Conservation (phyloP, 2,329 filamentous ascomycete genomes). For the Lasiodiplodia gonubiensis region DNA sequence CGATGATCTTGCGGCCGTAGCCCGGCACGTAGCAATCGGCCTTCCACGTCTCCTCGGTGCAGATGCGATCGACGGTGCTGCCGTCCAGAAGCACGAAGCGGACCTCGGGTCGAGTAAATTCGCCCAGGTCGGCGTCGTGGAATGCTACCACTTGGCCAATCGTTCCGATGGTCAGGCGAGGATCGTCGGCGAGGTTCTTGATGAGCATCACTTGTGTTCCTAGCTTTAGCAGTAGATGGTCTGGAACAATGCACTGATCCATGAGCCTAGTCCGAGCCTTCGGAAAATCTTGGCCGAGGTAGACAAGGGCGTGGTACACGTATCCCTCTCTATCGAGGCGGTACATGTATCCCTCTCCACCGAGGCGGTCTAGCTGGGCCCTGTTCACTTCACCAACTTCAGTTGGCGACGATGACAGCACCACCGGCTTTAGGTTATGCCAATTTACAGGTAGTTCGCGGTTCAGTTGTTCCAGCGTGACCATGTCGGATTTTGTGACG, state of each 20-base stretch:
- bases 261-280: neutral
- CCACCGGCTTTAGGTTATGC: neutral
- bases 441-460: no score
- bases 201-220: neutral
- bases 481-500: neutral
- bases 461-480: neutral
- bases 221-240: neutral
- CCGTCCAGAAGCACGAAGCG: neutral
- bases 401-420: neutral
- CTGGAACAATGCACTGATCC: neutral
- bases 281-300: neutral
- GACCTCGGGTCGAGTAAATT: neutral
- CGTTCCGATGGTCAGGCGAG: neutral
- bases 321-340: neutral
- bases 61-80: neutral
- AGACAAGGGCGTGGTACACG: neutral
- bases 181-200: neutral
- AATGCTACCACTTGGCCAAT: neutral
- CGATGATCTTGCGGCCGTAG: neutral
- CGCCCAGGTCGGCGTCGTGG: no score
- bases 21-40: neutral
- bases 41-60: neutral
- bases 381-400: neutral
- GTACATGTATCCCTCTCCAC: neutral
- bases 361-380: neutral